Evolutionary conservation across 2,329 filamentous ascomycete genomes (phyloP).

Genomic region (Clathrospora elynae): DNA sequence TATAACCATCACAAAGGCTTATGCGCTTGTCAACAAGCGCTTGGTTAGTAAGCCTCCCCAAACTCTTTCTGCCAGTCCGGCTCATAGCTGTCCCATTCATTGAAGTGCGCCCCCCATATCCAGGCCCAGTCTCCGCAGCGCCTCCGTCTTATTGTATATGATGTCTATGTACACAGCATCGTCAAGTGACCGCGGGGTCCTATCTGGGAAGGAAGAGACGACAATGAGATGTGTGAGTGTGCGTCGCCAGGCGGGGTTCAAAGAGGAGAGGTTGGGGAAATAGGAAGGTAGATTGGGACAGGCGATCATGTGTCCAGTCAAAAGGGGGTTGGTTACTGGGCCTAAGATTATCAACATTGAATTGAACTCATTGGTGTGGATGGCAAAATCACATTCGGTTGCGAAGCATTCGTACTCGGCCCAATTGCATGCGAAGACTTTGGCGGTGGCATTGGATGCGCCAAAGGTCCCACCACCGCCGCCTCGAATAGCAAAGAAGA

Average conservation of each 20-base stretch:
- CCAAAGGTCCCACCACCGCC: conserved; percentile 51
- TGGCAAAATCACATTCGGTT: conserved; percentile 19
- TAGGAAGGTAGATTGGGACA: conserved; percentile 19
- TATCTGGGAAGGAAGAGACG: conserved; percentile 20
- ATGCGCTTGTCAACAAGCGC: too few relatives aligned
- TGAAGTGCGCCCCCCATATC: conserved; percentile 38
- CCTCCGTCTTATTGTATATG: conserved; percentile 23
- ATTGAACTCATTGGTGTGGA: background rate
- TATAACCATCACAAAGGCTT: too few relatives aligned
- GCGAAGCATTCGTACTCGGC: conserved; percentile 13
- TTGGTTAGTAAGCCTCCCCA: too few relatives aligned
- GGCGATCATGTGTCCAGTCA: conserved; percentile 34
- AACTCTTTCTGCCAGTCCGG: conserved; percentile 35
- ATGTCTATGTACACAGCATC: conserved; percentile 25
- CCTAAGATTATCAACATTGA: conserved; percentile 12
- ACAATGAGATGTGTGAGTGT: conserved; percentile 30
- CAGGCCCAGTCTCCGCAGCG: conserved; percentile 23
- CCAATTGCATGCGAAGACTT: conserved; percentile 24
- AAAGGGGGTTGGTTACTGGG: conserved; percentile 18
- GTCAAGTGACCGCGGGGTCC: conserved; percentile 9
- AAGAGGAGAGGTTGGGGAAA: conserved; percentile 19
- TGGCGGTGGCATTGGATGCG: conserved; percentile 19
- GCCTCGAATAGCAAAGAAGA: conserved; percentile 52
- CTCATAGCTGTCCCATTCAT: conserved; percentile 34
- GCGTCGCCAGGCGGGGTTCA: conserved; percentile 35